Evolutionary conservation across 768 basidiomycete genomes (phyloP).

Genomic region (Russula sp.): DNA sequence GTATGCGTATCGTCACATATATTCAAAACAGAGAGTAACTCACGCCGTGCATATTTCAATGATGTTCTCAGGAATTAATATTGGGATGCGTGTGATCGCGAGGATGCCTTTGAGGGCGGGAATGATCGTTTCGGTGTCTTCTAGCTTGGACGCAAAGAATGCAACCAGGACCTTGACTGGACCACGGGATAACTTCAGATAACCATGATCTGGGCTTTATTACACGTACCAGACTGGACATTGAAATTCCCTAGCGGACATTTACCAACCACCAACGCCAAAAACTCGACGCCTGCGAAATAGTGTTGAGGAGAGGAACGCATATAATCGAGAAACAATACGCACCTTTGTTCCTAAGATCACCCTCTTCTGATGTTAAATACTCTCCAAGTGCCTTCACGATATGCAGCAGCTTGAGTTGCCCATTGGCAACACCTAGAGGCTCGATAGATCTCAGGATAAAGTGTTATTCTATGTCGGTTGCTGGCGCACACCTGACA

Average conservation of each 20-base stretch:
- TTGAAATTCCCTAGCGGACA: constrained; percentile 61
- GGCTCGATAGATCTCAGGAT: constrained; percentile 13
- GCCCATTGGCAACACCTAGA: constrained; percentile 47
- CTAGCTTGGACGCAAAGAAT: constrained; percentile 83
- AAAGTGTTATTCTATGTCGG: background rate
- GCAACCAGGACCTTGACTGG: constrained; percentile 75
- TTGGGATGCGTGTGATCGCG: constrained; percentile 53
- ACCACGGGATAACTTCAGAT: background rate
- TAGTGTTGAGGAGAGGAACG: background rate
- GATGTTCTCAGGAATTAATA: constrained; percentile 59
- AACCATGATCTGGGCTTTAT: background rate
- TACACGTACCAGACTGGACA: constrained; percentile 65
- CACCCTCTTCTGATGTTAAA: constrained; percentile 79
- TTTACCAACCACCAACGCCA: constrained; percentile 60
- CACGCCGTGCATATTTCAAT: constrained; percentile 52
- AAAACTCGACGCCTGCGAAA: constrained; percentile 67
- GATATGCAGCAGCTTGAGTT: constrained; percentile 58
- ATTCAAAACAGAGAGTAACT: constrained; percentile 29
- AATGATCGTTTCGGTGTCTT: constrained; percentile 77
- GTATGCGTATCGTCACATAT: background rate
- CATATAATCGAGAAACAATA: background rate
- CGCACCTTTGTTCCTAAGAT: constrained; percentile 70
- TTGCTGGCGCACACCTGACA: constrained; percentile 20
- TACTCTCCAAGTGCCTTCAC: constrained; percentile 86
- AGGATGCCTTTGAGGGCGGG: constrained; percentile 74